Conservation (phyloP, 495 filamentous ascomycete genomes). For the Diplogelasinospora grovesii region DNA sequence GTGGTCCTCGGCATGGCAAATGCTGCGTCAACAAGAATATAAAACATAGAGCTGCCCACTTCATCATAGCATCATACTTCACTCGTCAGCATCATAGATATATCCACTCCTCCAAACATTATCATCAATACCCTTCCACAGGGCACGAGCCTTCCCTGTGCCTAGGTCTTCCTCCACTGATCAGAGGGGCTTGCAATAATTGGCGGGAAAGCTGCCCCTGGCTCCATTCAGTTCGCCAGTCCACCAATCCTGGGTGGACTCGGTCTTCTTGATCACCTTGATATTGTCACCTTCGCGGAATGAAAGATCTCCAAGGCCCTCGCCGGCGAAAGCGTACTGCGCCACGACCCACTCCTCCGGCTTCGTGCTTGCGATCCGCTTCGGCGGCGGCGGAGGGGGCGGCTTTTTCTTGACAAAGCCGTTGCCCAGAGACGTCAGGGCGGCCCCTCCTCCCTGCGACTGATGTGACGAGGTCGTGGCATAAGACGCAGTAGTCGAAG, state of each 20-base stretch:
- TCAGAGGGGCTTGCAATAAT: slow-evolving; percentile 58
- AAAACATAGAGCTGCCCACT: no score
- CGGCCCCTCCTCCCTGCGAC: slow-evolving; percentile 15
- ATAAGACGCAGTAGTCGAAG: slow-evolving; percentile 25
- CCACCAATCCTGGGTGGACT: slow-evolving; percentile 93
- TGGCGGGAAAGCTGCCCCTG: slow-evolving; percentile 81
- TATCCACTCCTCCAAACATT: no score
- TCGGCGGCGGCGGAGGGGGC: slow-evolving; percentile 65
- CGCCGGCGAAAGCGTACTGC: slow-evolving; percentile 70
- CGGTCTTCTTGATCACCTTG: slow-evolving; percentile 74
- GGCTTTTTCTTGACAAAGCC: slow-evolving; percentile 34
- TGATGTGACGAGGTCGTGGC: not conserved
- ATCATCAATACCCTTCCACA: not conserved
- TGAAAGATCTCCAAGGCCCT: slow-evolving; percentile 65
- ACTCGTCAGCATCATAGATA: not conserved
- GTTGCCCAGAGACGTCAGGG: no score
- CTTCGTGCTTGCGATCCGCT: slow-evolving; percentile 40
- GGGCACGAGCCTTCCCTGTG: no score
- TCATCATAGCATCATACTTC: no score
- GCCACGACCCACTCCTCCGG: slow-evolving; percentile 64
- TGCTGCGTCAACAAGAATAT: no score
- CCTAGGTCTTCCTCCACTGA: no score
- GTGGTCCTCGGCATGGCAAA: no score
- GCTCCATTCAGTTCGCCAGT: slow-evolving; percentile 73
- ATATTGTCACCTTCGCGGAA: slow-evolving; percentile 86